Base-by-base conservation (phyloP, 2,329 filamentous ascomycete species). In the Amesomyces nigricolor region DNA sequence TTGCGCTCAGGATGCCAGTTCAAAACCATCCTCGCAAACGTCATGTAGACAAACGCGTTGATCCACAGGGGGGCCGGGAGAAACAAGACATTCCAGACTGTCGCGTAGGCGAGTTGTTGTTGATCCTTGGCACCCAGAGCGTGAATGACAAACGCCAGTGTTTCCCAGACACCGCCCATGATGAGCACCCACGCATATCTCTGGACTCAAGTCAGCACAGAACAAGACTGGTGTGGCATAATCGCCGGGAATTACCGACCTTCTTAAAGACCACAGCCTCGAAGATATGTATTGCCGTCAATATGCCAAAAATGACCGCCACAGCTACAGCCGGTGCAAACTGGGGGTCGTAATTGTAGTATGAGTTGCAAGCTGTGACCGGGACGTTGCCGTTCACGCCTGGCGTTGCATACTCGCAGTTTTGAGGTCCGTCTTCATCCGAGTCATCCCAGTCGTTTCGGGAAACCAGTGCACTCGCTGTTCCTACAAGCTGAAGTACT, bases 271-370 rank as follows among this genome's bases (percentile, higher is more conserved):
- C 13, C 49, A 66, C 19, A 29, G 59, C 63, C 26, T 63, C 55
- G 39, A 61, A 17, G 7, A 67, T n/a, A 47, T 68, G 66, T 13
- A 51, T 40, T 6, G 29, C 44, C 0, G 64, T 64, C 2, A 67
- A 40, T 1, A 67, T 19, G 13, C 58, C 63, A 32, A 67, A 69
- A 11, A 67, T 47, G 9, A 62, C 61, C 13, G 65, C 59, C 11
- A 63, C 56, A 10, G 62, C 62, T 2, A 67, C 63, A 7, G 64
- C 64, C 16, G 66, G 63, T 13, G 57, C 62, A 47, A 63, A 64
- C 22, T 62, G 53, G 2, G 64, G 62, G 46, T 65, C 51, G 58
- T 58, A 66, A 54, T 67, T 67, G 61, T 68, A 68, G 56, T 65
- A 59, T 2, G 62, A 58, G 60, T 67, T 67, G 60, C 64, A 68